A percentile compares a stretch with the other conserved stretches of the same genome.
phyloP scores from a whole-genome alignment of 176 grass and related monocot genomes.

The Avena atlantica region DNA sequence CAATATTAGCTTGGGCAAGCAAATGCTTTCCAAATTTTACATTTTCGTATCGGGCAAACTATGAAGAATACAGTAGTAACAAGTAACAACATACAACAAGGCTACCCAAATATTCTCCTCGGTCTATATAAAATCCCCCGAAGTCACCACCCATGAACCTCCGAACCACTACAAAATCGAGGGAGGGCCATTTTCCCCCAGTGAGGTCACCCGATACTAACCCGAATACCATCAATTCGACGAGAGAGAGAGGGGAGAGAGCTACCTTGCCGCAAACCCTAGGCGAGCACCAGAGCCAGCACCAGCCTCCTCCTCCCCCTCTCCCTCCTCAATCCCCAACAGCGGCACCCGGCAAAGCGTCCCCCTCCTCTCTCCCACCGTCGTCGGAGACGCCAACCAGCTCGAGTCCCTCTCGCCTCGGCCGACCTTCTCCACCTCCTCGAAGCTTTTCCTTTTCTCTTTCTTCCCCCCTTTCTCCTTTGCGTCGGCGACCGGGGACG shows the following conservation, averaged over 20 bases:
- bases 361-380: not conserved
- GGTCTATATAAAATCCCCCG: not conserved
- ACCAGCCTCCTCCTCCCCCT: not conserved
- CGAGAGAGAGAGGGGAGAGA: not conserved
- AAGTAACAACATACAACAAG: slow-evolving; percentile 7
- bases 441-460: slow-evolving; percentile 32
- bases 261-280: slow-evolving; percentile 62
- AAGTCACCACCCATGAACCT: not conserved
- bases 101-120: slow-evolving; percentile 5
- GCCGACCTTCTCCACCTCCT: not conserved
- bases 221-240: not conserved
- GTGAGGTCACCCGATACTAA: not conserved
- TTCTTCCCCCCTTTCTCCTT: not conserved
- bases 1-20: slow-evolving; percentile 6
- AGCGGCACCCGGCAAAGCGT: not conserved
- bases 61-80: not conserved
- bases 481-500: slow-evolving; percentile 13
- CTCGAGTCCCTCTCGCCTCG: not conserved
- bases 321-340: not conserved
- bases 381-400: not conserved
- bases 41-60: not conserved
- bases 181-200: not conserved
- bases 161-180: slow-evolving; percentile 24
- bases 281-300: slow-evolving; percentile 3
- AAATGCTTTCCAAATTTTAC: slow-evolving; percentile 28